Conservation (phyloP, 148 eudicot species). For the Dysphania ambrosioides region DNA sequence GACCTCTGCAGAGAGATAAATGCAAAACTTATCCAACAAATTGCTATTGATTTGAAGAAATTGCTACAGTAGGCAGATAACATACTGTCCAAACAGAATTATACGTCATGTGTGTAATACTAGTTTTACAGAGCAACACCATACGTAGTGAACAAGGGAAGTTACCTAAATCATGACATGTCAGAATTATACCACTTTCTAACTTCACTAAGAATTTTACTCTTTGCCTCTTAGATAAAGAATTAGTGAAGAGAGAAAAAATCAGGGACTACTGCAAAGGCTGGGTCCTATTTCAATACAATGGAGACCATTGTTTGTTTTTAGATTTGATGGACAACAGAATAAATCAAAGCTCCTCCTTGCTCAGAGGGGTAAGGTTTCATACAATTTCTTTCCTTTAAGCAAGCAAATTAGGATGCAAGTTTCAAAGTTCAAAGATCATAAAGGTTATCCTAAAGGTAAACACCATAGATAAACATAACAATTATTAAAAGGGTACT, state of each 20-base stretch:
- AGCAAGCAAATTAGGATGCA: neutral
- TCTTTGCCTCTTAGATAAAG: neutral
- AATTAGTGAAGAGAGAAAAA: neutral
- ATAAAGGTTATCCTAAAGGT: neutral
- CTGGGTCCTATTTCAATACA: neutral
- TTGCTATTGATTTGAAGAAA: neutral
- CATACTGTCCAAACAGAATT: too few species aligned
- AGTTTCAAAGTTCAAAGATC: neutral
- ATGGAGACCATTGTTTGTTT: too few species aligned
- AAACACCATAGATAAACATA: neutral
- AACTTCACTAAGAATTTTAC: neutral
- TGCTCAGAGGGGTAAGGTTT: neutral
- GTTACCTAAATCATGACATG: neutral
- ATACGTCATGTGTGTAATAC: neutral
- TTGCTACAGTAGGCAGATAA: neutral
- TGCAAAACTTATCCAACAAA: constrained; percentile 15
- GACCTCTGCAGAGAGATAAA: constrained; percentile 50
- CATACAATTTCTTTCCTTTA: neutral
- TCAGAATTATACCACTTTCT: neutral
- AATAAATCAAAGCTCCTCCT: too few species aligned
- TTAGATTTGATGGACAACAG: too few species aligned
- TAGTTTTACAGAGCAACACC: neutral
- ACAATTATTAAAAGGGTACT: neutral
- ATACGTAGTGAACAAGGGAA: neutral
- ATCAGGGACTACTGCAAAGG: neutral